Evolutionary conservation across 768 basidiomycete genomes (phyloP).

Genomic region (Phallus indusiatus): DNA sequence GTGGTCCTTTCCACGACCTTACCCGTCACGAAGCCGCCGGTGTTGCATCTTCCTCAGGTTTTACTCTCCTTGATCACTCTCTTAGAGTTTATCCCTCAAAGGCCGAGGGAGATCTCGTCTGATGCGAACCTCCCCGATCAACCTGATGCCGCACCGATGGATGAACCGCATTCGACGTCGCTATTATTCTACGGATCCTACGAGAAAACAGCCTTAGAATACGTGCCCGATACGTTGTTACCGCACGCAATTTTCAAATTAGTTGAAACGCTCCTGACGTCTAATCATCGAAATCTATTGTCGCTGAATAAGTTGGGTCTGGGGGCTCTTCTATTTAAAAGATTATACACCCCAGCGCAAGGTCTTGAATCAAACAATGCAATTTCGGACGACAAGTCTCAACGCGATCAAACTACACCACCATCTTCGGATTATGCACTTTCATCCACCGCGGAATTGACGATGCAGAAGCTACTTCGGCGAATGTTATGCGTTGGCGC

Average conservation of each 20-base stretch:
- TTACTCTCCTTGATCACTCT: conserved; percentile 51
- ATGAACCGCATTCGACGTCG: neutral
- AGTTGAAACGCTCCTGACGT: conserved; percentile 49
- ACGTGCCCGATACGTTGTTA: conserved; percentile 28
- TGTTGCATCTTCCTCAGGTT: conserved; percentile 50
- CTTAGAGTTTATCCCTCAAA: conserved; percentile 16
- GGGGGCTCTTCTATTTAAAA: conserved; percentile 40
- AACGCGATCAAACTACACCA: neutral
- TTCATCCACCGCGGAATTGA: conserved; percentile 10
- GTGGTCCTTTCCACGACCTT: conserved; percentile 22
- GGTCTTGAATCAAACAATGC: neutral
- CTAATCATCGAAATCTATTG: conserved; percentile 62
- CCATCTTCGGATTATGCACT: neutral
- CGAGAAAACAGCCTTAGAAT: conserved; percentile 14
- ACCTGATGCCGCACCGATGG: neutral
- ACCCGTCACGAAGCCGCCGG: conserved; percentile 29
- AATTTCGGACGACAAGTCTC: neutral
- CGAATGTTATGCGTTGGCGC: conserved; percentile 71
- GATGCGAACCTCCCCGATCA: neutral
- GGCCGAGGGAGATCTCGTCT: neutral
- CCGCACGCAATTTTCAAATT: conserved; percentile 50
- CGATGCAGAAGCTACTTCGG: conserved; percentile 53
- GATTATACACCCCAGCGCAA: conserved; percentile 28
- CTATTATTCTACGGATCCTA: neutral
- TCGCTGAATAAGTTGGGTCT: conserved; percentile 53